Base-by-base conservation (phyloP, 768 basidiomycete genomes). In the Hypsizygus marmoreus region DNA sequence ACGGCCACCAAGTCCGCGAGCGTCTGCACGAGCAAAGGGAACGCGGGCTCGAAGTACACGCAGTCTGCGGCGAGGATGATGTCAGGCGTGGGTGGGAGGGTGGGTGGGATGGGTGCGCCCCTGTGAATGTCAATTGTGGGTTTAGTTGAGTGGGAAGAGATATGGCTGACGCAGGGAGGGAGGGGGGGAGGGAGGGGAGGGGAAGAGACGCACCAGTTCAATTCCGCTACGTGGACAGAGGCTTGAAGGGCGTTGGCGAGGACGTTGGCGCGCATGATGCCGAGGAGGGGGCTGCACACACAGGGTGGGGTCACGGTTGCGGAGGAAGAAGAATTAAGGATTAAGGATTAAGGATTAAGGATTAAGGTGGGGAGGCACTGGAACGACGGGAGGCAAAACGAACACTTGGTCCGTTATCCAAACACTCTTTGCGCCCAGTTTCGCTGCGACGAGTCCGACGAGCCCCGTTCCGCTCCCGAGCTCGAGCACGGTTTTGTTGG, bases 21-120 rank as follows among this genome's bases (percentile, higher is more conserved):
- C 0, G 93, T 95, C 52, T 84, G 66, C 2, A 94, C 88, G 1
- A 97, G 79, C 10, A 94, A 76, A 6, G 92, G 87, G 58, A 97
- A 97, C 0, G 91, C 84, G 10, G 92, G 91, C 66, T 97, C 94
- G 53, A 91, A 93, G 69, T 97, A 97, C 7, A 97, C 93, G 55
- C 94, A 97, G 60, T 97, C 94, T 1, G 94, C 94, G 2, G 90
- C 91, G 4, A 97, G 77, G 47, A 97, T 77, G 19, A 95, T 41
- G 58, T 90, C 82, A 5, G 84, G 77, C 3, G 58, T 63, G 11
- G 65, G n/a, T n/a, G n/a, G 70, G 32, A 81, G 58, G 68, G 70
- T 31, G 54, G 55, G 22, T 7, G 86, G 81, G 25, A 84, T 56
- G 1, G 76, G 65, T 13, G 74, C 71, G 19, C 90, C 93, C 93